Evolutionary conservation across 768 basidiomycete species (phyloP).

Genomic region (Suillus tomentosus): DNA sequence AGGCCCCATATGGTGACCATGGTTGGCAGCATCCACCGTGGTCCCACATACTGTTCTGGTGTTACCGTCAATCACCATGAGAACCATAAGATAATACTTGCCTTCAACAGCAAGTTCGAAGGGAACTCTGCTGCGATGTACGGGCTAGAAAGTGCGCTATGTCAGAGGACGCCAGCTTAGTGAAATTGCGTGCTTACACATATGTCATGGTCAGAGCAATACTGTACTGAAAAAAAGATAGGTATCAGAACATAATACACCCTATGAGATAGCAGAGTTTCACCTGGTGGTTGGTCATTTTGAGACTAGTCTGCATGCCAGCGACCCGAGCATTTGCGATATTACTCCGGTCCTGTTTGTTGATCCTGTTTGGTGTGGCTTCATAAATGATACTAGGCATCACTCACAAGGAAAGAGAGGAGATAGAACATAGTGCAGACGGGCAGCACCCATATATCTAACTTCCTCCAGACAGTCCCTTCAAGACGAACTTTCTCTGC

Average conservation of each 20-base stretch:
- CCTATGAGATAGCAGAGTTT: background rate
- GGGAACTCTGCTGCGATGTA: conserved; percentile 64
- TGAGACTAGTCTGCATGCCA: conserved; percentile 55
- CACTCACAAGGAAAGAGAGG: conserved; percentile 53
- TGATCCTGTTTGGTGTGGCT: background rate
- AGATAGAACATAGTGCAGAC: conserved; percentile 52
- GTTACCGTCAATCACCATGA: background rate
- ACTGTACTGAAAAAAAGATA: conserved; percentile 33
- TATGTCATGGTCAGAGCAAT: conserved; percentile 33
- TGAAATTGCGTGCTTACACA: conserved; percentile 18
- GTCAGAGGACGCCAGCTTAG: conserved; percentile 7
- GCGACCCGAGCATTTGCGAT: conserved; percentile 64
- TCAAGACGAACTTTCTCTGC: conserved; percentile 34
- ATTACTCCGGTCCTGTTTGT: conserved; percentile 41
- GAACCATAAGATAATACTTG: conserved; percentile 9
- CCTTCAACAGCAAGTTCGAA: conserved; percentile 59
- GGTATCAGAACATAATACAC: background rate
- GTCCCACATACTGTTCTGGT: conserved; percentile 40
- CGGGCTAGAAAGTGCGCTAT: conserved; percentile 31
- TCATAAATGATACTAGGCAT: background rate
- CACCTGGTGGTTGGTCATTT: conserved; percentile 31
- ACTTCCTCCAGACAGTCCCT: conserved; percentile 47
- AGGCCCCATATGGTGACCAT: conserved; percentile 72
- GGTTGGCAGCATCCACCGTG: conserved; percentile 61
- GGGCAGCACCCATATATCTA: conserved; percentile 51